A percentile compares a stretch with the other conserved stretches of the same genome.
Conservation (phyloP, 1,284 basidiomycete species). For the Heliocybe sulcata region DNA sequence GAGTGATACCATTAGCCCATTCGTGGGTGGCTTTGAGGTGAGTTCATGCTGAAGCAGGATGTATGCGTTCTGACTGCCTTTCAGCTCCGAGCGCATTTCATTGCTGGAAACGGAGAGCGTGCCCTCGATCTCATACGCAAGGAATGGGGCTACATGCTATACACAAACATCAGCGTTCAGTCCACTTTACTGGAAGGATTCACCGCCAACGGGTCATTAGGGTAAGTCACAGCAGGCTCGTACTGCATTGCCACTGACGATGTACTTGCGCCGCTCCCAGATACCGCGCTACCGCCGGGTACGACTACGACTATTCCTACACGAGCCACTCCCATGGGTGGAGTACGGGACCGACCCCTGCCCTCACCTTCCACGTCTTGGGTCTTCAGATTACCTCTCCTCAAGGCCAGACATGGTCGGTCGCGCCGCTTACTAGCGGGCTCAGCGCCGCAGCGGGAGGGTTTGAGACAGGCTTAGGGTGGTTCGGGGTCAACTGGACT, state of each 20-base stretch:
- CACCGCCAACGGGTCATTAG: conserved; percentile 37
- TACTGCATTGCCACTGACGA: background rate
- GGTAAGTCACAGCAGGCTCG: conserved; percentile 24
- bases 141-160: conserved; percentile 43
- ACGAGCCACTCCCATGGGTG: conserved; percentile 28
- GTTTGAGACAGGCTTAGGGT: conserved; percentile 35
- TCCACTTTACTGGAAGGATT: conserved; percentile 41
- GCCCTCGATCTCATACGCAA: conserved; percentile 36
- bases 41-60: conserved; percentile 4
- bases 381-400: conserved; percentile 32
- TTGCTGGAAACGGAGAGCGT: conserved; percentile 31
- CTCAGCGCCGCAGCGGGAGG: conserved; percentile 30
- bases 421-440: conserved; percentile 29
- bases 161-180: conserved; percentile 35
- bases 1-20: conserved; percentile 40
- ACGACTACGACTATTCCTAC: conserved; percentile 39
- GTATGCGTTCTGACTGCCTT: background rate
- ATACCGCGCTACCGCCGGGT: conserved; percentile 38
- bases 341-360: conserved; percentile 37
- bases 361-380: conserved; percentile 35
- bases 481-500: conserved; percentile 30
- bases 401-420: conserved; percentile 28
- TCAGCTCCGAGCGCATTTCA: conserved; percentile 36
- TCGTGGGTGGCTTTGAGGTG: conserved; percentile 42
- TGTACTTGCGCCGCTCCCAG: conserved; percentile 10